phyloP scores from a whole-genome alignment of 768 basidiomycete species.

The Asterophora parasitica region DNA sequence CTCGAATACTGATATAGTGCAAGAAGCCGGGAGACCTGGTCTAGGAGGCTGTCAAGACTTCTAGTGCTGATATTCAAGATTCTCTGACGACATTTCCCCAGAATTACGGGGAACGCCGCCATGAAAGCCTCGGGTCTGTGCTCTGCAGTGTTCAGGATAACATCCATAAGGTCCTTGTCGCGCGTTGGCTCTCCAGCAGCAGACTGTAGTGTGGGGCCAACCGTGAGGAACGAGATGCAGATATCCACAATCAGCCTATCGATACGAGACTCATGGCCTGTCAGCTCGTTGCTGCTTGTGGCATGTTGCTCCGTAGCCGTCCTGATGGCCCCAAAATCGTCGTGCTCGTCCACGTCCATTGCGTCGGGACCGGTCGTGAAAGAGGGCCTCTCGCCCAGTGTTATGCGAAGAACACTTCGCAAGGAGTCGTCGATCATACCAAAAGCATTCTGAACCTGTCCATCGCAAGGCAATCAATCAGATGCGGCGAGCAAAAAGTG shows the following conservation, averaged over 20 bases:
- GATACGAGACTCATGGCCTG: conserved; percentile 21
- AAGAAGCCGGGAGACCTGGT: conserved; percentile 49
- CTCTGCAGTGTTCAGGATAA: conserved; percentile 43
- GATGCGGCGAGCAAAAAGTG: background rate
- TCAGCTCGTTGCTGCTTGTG: conserved; percentile 23
- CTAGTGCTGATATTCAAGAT: conserved; percentile 47
- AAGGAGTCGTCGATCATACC: conserved; percentile 25
- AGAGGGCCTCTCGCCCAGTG: conserved; percentile 25
- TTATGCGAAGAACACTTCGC: conserved; percentile 35
- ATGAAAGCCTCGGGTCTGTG: conserved; percentile 48
- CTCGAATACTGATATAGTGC: conserved; percentile 48
- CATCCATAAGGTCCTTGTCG: conserved; percentile 55
- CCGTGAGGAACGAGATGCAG: conserved; percentile 57
- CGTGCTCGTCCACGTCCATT: conserved; percentile 40
- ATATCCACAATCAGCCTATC: conserved; percentile 38
- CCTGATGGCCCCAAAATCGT: conserved; percentile 54
- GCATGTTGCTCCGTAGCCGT: conserved; percentile 29
- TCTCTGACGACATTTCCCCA: conserved; percentile 50
- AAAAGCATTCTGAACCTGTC: conserved; percentile 52
- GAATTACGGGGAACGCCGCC: conserved; percentile 49
- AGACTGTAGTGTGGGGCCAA: conserved; percentile 61
- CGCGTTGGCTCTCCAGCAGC: conserved; percentile 52
- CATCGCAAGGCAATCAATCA: background rate
- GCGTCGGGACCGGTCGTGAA: conserved; percentile 16
- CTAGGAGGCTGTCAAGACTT: conserved; percentile 50